phyloP scores from a whole-genome alignment of 225 moss, liverwort and hornwort genomes.

The Pseudisothecium myosuroides region DNA sequence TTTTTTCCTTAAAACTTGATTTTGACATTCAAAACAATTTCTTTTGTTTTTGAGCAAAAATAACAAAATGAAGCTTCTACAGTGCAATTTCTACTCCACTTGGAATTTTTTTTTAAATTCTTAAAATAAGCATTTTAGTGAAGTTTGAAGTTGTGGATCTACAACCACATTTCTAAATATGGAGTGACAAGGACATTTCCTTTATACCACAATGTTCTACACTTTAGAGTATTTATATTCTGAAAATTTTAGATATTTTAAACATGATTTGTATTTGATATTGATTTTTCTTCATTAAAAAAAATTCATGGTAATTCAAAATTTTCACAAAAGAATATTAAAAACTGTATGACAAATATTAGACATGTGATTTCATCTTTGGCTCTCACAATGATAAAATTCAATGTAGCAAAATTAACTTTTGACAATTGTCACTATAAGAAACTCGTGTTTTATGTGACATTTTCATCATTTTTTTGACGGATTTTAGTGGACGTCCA shows the following conservation, averaged over 20 bases:
- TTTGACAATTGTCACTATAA: background rate
- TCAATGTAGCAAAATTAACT: background rate
- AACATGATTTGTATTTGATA: background rate
- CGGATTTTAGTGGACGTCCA: too few relatives aligned
- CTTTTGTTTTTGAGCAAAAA: background rate
- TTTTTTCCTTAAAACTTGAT: background rate
- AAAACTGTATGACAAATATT: rapidly evolving
- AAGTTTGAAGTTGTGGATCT: background rate
- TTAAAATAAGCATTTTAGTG: too few relatives aligned
- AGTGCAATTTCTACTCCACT: rapidly evolving
- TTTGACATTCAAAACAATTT: background rate
- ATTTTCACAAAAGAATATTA: background rate
- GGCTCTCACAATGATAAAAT: background rate
- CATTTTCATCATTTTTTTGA: too few relatives aligned
- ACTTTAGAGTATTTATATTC: rapidly evolving
- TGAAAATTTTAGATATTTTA: background rate
- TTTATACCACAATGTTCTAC: background rate
- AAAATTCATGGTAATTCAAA: background rate
- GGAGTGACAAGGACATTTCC: rapidly evolving
- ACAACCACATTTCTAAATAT: background rate
- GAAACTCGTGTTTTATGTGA: too few relatives aligned
- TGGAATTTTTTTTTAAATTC: background rate
- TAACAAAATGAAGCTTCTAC: rapidly evolving
- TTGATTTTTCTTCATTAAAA: background rate
- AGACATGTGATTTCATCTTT: background rate